phyloP scores from a whole-genome alignment of 176 grass and related monocot species.

The Oryza longistaminata region DNA sequence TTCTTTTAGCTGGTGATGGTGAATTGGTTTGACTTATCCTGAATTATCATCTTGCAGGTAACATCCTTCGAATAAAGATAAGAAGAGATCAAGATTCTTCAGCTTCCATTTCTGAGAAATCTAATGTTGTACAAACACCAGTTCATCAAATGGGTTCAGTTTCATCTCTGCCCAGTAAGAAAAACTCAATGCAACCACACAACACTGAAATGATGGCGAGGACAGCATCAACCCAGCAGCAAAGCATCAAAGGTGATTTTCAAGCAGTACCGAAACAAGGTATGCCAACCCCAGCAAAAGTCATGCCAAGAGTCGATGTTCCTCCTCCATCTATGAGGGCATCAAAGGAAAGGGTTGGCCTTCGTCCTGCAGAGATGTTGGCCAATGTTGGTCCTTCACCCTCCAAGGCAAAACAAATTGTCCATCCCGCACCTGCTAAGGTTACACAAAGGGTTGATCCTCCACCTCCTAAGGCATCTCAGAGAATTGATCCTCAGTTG shows the following conservation, averaged over 20 bases:
- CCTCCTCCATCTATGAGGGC: not conserved
- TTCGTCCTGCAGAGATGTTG: not conserved
- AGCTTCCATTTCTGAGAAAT: slow-evolving; percentile 1
- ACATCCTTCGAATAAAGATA: slow-evolving; percentile 40
- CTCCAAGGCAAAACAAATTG: not conserved
- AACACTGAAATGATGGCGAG: not conserved
- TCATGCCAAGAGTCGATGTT: not conserved
- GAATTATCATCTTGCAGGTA: slow-evolving; percentile 28
- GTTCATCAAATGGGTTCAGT: slow-evolving; percentile 5
- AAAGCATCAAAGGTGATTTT: slow-evolving; percentile 6
- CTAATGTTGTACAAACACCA: not conserved
- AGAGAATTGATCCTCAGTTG: not conserved
- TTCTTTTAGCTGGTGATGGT: not conserved
- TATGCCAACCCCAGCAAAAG: not conserved
- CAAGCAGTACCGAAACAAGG: slow-evolving; percentile 6
- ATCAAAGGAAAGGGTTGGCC: not conserved
- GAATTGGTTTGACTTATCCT: not conserved
- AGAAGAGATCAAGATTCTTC: slow-evolving; percentile 29
- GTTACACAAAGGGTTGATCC: not conserved
- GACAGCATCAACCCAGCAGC: not conserved
- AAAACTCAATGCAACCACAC: slow-evolving; percentile 5
- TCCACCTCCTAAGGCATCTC: not conserved
- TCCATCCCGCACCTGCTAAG: not conserved
- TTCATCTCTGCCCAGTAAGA: slow-evolving; percentile 24
- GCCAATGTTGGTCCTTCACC: slow-evolving; percentile 1